These are phyloP conservation scores for Brasilioporus rufonigricans DNA, from an alignment of 768 basidiomycete species.

Conservation along the genomic window DNA sequence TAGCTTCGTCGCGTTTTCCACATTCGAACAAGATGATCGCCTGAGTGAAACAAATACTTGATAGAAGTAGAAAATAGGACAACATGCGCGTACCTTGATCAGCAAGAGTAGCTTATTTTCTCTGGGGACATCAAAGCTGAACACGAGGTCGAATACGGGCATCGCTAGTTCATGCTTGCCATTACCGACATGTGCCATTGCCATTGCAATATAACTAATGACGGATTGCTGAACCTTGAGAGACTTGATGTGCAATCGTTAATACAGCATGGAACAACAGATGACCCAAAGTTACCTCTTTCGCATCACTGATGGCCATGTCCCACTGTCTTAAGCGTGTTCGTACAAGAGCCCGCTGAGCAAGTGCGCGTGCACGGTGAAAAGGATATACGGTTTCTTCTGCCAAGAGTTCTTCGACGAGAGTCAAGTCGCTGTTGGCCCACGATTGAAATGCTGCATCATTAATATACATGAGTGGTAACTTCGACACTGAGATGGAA, in stretches of 20 bases:
- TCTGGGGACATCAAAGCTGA: not conserved
- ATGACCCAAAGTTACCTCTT: not conserved
- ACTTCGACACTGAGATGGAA: not conserved
- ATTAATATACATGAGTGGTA: not conserved
- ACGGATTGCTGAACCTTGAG: not conserved
- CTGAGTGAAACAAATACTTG: not conserved
- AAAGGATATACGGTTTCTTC: not conserved
- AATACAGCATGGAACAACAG: not conserved
- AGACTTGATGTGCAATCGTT: not conserved
- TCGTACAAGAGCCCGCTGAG: not conserved
- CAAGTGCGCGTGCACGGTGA: not conserved
- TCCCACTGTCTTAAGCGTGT: not conserved
- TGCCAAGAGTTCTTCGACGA: not conserved
- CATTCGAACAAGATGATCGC: constrained; percentile 6
- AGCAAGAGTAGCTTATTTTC: constrained; percentile 2
- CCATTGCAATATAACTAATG: not conserved
- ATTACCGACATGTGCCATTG: not conserved
- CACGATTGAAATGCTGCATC: not conserved
- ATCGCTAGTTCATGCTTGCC: not conserved
- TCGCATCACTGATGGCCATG: not conserved
- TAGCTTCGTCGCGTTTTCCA: not conserved
- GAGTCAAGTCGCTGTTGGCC: not conserved
- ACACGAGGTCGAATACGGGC: constrained; percentile 6
- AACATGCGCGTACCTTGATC: not conserved
- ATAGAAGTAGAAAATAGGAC: not conserved